Base-by-base conservation (phyloP, 768 basidiomycete genomes). In the Boletus edulis region DNA sequence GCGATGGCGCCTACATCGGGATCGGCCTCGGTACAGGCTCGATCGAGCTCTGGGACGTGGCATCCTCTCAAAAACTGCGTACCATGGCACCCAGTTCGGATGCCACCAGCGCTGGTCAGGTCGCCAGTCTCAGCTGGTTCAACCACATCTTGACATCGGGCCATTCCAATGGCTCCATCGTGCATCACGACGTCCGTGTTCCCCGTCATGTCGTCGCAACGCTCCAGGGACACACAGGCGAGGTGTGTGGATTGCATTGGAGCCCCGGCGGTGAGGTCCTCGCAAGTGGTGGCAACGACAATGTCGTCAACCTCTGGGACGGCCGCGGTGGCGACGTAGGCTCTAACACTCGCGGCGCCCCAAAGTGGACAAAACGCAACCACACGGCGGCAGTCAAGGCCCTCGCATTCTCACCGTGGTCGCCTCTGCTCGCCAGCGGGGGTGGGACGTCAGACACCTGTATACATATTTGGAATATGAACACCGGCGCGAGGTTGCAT, bases 241-340 rank as follows among this genome's bases (percentile, higher is more conserved):
- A 98, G 69, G 91, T 97, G 13, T 98, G 95, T 67, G 94, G 95
- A 3, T 67, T 98, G 49, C 86, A 85, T 54, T 98, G 94, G 94
- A 78, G 94, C 44, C 67, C 77, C 3, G 95, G 95, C 61, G 93
- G 94, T 0, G 88, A 94, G 69, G 76, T 96, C 18, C 78, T 99
- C 22, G 96, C 96, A 0, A 94, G 91, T 60, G 96, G 96, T 3
- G 96, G 94, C 0, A 97, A 98, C 66, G 97, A 98, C 71, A 98
- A 98, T 59, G 94, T 97, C 18, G 94, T 98, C 51, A 96, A 97
- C 65, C 88, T 97, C 47, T 99, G 96, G 96, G 96, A 99, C 62
- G 91, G 87, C 7, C 80, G 91, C 51, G 76, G 90, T 0, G 82
- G 83, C 0, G 81, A 83, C 57, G 80, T 80, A 59, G 51, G 46